These are phyloP conservation scores for Vararia minispora DNA, from an alignment of 768 basidiomycete genomes.

Conservation along the genomic window DNA sequence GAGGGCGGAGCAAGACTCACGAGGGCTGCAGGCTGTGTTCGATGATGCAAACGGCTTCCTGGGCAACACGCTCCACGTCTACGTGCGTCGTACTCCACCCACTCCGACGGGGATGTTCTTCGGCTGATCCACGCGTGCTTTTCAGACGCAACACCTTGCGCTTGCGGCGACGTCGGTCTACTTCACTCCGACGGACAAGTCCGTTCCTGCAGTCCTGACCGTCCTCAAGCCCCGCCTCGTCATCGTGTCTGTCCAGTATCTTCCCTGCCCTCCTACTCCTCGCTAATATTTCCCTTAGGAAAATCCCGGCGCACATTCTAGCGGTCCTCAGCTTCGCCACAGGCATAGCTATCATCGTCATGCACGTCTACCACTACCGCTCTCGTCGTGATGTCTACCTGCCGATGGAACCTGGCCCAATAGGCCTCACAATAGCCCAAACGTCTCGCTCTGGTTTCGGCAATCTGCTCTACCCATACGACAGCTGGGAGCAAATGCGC, in stretches of 20 bases:
- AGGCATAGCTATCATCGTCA: slow-evolving; percentile 33
- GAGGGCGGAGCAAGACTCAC: slow-evolving; percentile 30
- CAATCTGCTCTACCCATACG: slow-evolving; percentile 9
- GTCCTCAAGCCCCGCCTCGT: slow-evolving; percentile 37
- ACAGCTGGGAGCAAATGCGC: background rate
- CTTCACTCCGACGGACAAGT: slow-evolving; percentile 32
- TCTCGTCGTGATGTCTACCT: slow-evolving; percentile 7
- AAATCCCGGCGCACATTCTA: slow-evolving; percentile 41
- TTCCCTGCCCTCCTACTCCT: background rate
- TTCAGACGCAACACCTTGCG: slow-evolving; percentile 47
- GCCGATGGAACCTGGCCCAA: slow-evolving; percentile 7
- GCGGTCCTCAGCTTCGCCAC: slow-evolving; percentile 35
- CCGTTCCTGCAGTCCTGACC: slow-evolving; percentile 28
- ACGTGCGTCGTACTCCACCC: slow-evolving; percentile 28
- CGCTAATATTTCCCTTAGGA: slow-evolving; percentile 23
- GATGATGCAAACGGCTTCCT: slow-evolving; percentile 38
- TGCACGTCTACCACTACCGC: slow-evolving; percentile 33
- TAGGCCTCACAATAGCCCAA: slow-evolving; percentile 6
- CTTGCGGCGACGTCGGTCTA: slow-evolving; percentile 48
- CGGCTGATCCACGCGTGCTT: slow-evolving; percentile 1
- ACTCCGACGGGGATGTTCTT: background rate
- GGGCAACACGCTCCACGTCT: slow-evolving; percentile 36
- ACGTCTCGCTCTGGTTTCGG: slow-evolving; percentile 14
- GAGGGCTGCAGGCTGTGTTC: slow-evolving; percentile 35
- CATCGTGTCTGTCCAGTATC: slow-evolving; percentile 35